Evolutionary conservation across 441 rosid species (phyloP).

Genomic region (Codiaeum variegatum): DNA sequence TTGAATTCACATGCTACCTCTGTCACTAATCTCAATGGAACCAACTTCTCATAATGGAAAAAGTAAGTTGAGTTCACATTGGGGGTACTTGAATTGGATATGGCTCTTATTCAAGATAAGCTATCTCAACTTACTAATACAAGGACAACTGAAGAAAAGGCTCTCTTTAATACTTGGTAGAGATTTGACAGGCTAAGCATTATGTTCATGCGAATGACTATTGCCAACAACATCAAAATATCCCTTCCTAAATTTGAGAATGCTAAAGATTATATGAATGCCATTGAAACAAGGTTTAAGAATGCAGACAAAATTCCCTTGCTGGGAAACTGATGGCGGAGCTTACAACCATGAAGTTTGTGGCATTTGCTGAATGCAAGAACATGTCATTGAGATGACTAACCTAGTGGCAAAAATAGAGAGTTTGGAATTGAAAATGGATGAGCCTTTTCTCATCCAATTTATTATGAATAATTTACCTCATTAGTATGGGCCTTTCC

Average conservation of each 20-base stretch:
- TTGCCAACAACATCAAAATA: constrained; percentile 1
- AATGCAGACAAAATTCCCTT: background rate
- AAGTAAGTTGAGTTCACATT: no score
- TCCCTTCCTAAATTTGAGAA: background rate
- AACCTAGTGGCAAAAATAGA: no score
- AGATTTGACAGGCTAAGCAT: background rate
- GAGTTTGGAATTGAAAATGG: background rate
- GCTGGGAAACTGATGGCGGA: background rate
- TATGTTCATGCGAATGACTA: background rate
- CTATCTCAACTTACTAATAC: no score
- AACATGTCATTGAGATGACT: no score
- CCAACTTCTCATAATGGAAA: no score
- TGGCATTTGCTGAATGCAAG: background rate
- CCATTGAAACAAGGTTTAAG: background rate
- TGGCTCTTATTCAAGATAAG: no score
- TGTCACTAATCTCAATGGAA: no score
- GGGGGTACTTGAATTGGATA: no score
- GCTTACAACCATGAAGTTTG: background rate
- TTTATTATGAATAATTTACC: background rate
- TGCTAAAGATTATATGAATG: background rate
- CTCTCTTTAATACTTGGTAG: background rate
- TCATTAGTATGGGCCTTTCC: background rate
- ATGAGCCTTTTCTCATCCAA: background rate
- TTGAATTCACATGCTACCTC: no score
- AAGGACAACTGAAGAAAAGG: no score